A percentile compares a stretch with the other conserved stretches of the same genome.
phyloP scores from a whole-genome alignment of 345 rosid genomes.

The Gossypium bickii region DNA sequence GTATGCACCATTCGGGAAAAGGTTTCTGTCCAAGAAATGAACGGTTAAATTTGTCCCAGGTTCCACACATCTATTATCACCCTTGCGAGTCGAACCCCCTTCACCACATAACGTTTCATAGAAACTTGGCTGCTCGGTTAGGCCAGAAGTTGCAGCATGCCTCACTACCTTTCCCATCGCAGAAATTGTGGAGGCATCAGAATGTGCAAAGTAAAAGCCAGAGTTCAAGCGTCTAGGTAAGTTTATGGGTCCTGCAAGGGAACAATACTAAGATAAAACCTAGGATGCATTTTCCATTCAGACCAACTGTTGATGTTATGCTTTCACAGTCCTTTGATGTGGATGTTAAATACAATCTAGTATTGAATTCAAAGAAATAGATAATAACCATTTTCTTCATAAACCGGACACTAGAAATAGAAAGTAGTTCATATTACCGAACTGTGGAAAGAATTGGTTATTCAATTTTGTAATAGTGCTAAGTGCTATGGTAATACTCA shows the following conservation, averaged over 20 bases:
- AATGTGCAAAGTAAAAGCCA: constrained; percentile 73
- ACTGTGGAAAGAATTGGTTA: not conserved
- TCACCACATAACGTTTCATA: constrained; percentile 85
- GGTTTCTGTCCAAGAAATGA: constrained; percentile 71
- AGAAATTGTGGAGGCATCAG: constrained; percentile 53
- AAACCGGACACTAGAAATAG: not conserved
- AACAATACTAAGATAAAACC: not conserved
- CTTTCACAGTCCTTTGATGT: not conserved
- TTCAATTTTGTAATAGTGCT: not conserved
- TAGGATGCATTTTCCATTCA: constrained; percentile 63
- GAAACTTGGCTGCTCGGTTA: constrained; percentile 92
- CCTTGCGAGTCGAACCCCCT: constrained; percentile 56
- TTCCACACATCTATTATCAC: constrained; percentile 56
- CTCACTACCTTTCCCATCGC: constrained; percentile 84
- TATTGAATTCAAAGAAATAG: not conserved
- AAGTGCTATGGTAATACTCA: constrained; percentile 20
- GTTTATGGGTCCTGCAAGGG: constrained; percentile 64
- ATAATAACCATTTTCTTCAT: not conserved
- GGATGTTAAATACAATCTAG: not conserved
- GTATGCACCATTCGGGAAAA: constrained; percentile 90
- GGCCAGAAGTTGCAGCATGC: constrained; percentile 67
- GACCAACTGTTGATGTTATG: not conserved
- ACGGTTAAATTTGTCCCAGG: constrained; percentile 62
- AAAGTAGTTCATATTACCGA: constrained; percentile 6
- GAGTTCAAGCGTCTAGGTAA: constrained; percentile 85